Base-by-base conservation (phyloP, 1,284 basidiomycete genomes). In the Polyporus tsugae region DNA sequence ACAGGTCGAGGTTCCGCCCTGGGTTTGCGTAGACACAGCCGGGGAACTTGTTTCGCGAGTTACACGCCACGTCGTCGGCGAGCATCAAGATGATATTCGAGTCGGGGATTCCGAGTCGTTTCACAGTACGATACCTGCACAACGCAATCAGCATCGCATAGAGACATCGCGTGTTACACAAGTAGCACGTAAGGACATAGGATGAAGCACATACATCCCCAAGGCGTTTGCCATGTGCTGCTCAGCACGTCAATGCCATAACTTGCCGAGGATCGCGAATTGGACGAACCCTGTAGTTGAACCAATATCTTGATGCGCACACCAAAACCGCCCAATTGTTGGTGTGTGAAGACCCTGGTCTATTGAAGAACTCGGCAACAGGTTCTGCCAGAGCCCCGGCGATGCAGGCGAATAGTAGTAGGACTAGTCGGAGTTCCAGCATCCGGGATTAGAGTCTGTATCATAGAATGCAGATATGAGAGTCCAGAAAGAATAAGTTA, bases 281-380 rank as follows among this genome's bases (percentile, higher is more conserved):
- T 17, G 19, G 11, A 76, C 92, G 65, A 77, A 97, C 96, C 52
- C 97, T 85, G 77, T 99, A 99, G 79, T 99, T 99, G 86, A 99
- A 99, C 97, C 97, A 98, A 78, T 97, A 98, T 69, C 97, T 82
- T 6, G 95, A 97, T 0, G 98, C 87, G 76, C 95, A 97, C 1
- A 99, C 96, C 33, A 99, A 85, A 1, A 99, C 97, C 0, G 97
- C 97, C 97, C 97, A 99, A 79, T 99, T 99, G 78, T 99, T 99
- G 2, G 97, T 97, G 76, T 97, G 95, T 6, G 83, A 82, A 0
- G 88, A 89, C 19, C 65, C 69, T n/a, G 74, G 70, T 39, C 67
- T 65, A 17, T 60, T 67, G 62, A 75, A 74, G 73, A 76, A 77
- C 17, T 72, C 68, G 52, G 52, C 52, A 33, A 73, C 70, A 17